Evolutionary conservation across 805 yeast species (phyloP), one percentile per base, ranked within the genome.

Genomic region (Nakazawaea holstii): DNA sequence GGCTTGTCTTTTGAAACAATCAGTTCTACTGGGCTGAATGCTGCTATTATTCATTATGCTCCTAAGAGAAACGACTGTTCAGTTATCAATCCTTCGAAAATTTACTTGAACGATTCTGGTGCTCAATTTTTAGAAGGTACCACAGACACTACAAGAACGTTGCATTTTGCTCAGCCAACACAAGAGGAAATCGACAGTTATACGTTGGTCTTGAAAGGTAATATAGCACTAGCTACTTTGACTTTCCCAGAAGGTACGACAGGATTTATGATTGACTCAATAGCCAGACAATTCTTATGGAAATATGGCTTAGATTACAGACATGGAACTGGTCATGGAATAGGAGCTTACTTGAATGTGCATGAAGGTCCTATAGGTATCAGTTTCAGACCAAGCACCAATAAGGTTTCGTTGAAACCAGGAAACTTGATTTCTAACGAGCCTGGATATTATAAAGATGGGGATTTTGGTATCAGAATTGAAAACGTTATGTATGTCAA

Each of bases 1-100:
- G 94, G 91, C 0, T 73, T 80, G 39, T 81, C 89, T 3, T 86
- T 86, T 62, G 81, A 78, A 42, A 85, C 94, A 0, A 85, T 86
- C 41, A 79, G 88, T 44, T 78, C 90, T 5, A 72, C 87, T 1
- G 94, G 92, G 0, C 70, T 88, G 10, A 86, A 85, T 60, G 87
- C 88, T 8, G 87, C 94, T 1, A 70, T 86, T 29, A 83, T 87
- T 51, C 95, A 87, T 61, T 87, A 87, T 60, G 67, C 79, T 37
- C 94, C 95, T 4, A 55, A 60, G 10, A 59, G 63, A 43, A 67
- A 67, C 6, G 58, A 62, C 9, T 70, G 75, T 49, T 55, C 76
- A 6, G 62, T 72, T 8, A 78, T 80, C 39, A 74, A 79, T 53
- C 83, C 82, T 6, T 64, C 67, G 35, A 72, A 76, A 42, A 65